These are phyloP conservation scores for Entrophospora sp. DNA, from an alignment of 192 early-diverging fungal species.

Conservation along the genomic window DNA sequence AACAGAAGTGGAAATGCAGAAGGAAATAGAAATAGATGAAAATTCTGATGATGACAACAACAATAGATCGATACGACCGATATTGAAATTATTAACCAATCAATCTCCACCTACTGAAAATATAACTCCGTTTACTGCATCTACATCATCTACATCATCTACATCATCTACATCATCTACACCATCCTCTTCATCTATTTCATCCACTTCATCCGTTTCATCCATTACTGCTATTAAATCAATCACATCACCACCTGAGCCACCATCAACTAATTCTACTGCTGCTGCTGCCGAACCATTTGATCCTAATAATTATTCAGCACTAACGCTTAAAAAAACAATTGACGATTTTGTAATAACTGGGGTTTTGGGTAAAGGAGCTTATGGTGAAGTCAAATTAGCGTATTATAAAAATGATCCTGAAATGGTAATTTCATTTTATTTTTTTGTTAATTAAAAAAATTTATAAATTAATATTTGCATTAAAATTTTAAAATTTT, in stretches of 20 bases:
- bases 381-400: slow-evolving; percentile 62
- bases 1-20: slow-evolving; percentile 19
- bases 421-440: slow-evolving; percentile 27
- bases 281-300: slow-evolving; percentile 11
- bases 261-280: neutral
- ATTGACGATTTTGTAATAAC: slow-evolving; percentile 57
- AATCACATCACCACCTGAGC: too few species aligned
- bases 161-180: too few species aligned
- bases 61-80: too few species aligned
- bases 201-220: too few species aligned
- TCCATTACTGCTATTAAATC: too few species aligned
- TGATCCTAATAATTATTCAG: slow-evolving; percentile 31
- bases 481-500: too few species aligned
- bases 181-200: too few species aligned
- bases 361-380: slow-evolving; percentile 56
- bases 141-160: too few species aligned
- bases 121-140: too few species aligned
- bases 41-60: too few species aligned
- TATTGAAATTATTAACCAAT: too few species aligned
- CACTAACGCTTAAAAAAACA: slow-evolving; percentile 29
- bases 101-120: too few species aligned
- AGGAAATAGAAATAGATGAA: slow-evolving; percentile 7
- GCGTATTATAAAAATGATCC: slow-evolving; percentile 42
- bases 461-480: neutral
- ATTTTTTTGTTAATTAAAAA: neutral